Evolutionary conservation across 768 basidiomycete genomes (phyloP), one percentile per base, ranked within the genome.

Genomic region (Crepidotus variabilis): DNA sequence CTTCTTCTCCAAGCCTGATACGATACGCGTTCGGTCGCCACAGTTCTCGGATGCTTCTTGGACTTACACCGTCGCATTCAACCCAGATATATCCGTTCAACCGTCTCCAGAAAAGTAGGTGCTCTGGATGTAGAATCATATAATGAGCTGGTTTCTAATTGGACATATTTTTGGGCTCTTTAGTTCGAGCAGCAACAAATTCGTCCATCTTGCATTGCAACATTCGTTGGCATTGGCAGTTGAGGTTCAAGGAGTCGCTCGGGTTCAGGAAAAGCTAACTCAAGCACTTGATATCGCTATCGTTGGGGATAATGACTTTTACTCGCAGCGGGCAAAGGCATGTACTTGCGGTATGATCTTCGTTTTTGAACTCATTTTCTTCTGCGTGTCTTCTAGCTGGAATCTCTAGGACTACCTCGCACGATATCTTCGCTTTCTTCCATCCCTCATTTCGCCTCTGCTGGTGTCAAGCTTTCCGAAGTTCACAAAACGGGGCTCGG

Each of bases 401-500:
- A 81, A 33, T 75, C 79, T 1, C 66, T 84, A 34, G 75, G 77
- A 14, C 79, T 93, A 22, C 84, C 88, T 1, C 72, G 84, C 24
- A 86, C 83, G 0, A 71, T 88, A 32, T 74, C 71, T 0, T 90
- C 88, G 0, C 79, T 97, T 24, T 67, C 76, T 1, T 73, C 79
- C 50, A 82, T 98, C n/a, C 74, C 84, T 2, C 90, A 91, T 0
- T 98, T 98, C 75, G 77, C 75, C 32, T 76, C 79, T 22, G 86
- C 90, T 14, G 82, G 85, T 55, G 87, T 88, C 49, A 73, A 71
- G 0, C 77, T 99, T 35, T 73, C 79, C 0, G 75, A 91, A 50
- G 95, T 96, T n/a, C 94, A 98, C 80, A 99, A 99, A 75, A 98
- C 97, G 0, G 97, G 97, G 8, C 84, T 98, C 49, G 97, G 97